Conservation (phyloP, 306 rosid genomes). For the Medicago lupulina region DNA sequence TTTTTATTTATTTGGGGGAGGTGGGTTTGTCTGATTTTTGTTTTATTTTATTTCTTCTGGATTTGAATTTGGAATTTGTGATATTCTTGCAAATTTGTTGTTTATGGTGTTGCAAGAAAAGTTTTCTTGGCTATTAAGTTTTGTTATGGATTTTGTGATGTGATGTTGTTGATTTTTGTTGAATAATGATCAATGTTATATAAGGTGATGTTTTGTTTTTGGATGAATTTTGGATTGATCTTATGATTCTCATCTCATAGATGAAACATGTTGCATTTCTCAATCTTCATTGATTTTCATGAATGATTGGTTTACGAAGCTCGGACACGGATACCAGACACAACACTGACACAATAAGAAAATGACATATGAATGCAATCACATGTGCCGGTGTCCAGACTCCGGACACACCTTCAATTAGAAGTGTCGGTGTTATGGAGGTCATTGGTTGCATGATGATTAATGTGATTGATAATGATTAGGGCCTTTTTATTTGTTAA, state of each 20-base stretch:
- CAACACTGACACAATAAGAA: too few relatives aligned
- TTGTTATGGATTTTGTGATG: constrained; percentile 33
- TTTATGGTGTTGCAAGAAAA: constrained; percentile 19
- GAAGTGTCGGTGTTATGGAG: too few relatives aligned
- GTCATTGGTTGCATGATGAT: constrained; percentile 4
- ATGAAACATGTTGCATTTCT: constrained; percentile 5
- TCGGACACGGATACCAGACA: too few relatives aligned
- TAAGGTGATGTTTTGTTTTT: constrained; percentile 24
- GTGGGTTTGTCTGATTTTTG: background rate
- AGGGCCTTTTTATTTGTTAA: constrained; percentile 19
- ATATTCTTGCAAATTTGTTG: constrained; percentile 31
- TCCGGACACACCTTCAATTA: too few relatives aligned
- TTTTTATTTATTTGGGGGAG: background rate
- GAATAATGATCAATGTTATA: constrained; percentile 11
- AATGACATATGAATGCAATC: too few relatives aligned
- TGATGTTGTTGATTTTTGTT: constrained; percentile 37
- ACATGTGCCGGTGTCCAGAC: too few relatives aligned
- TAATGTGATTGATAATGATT: constrained; percentile 31
- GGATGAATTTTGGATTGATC: constrained; percentile 34
- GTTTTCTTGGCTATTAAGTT: constrained; percentile 40
- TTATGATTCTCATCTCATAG: constrained; percentile 2
- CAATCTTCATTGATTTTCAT: constrained; percentile 22
- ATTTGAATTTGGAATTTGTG: constrained; percentile 14
- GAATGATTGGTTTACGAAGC: background rate
- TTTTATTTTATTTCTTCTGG: constrained; percentile 15